phyloP scores from a whole-genome alignment of 805 yeast species.

The Helenozyma baotianmanensis region DNA sequence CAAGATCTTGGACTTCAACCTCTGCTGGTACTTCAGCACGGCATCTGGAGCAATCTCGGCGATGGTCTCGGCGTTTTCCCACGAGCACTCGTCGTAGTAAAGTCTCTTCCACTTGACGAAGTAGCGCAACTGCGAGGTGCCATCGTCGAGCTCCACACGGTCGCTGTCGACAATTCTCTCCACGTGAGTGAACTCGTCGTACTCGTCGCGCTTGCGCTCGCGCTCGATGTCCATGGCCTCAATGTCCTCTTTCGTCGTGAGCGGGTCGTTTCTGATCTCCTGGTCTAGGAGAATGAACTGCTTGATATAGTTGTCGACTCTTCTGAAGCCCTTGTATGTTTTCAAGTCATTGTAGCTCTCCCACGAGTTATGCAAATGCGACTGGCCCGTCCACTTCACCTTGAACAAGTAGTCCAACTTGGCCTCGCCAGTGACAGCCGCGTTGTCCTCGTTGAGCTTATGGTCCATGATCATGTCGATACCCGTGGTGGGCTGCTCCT shows the following conservation, averaged over 20 bases:
- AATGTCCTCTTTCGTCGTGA: constrained; percentile 83
- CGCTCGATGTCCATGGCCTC: constrained; percentile 91
- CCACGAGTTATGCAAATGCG: constrained; percentile 96
- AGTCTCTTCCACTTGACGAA: constrained; percentile 91
- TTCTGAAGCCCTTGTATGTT: constrained; percentile 68
- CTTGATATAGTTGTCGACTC: constrained; percentile 85
- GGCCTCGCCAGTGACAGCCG: constrained; percentile 46
- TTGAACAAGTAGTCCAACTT: constrained; percentile 54
- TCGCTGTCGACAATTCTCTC: constrained; percentile 88
- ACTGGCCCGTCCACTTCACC: constrained; percentile 82
- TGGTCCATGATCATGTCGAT: constrained; percentile 41
- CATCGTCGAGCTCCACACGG: constrained; percentile 60
- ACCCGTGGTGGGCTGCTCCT: constrained; percentile 29
- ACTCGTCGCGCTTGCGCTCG: constrained; percentile 79
- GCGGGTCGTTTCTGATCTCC: constrained; percentile 73
- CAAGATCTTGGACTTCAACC: constrained; percentile 77
- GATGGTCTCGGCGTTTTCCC: constrained; percentile 90
- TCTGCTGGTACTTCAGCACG: constrained; percentile 75
- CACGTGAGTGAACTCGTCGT: constrained; percentile 76
- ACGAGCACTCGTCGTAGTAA: constrained; percentile 91
- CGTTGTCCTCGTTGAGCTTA: constrained; percentile 30
- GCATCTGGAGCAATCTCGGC: constrained; percentile 80
- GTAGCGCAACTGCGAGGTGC: constrained; percentile 68
- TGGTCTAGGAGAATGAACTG: constrained; percentile 69
- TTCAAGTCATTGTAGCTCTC: constrained; percentile 58